Evolutionary conservation across 1,284 basidiomycete genomes (phyloP), one percentile per base, ranked within the genome.

Genomic region (Pseudomicrostroma phylloplanum): DNA sequence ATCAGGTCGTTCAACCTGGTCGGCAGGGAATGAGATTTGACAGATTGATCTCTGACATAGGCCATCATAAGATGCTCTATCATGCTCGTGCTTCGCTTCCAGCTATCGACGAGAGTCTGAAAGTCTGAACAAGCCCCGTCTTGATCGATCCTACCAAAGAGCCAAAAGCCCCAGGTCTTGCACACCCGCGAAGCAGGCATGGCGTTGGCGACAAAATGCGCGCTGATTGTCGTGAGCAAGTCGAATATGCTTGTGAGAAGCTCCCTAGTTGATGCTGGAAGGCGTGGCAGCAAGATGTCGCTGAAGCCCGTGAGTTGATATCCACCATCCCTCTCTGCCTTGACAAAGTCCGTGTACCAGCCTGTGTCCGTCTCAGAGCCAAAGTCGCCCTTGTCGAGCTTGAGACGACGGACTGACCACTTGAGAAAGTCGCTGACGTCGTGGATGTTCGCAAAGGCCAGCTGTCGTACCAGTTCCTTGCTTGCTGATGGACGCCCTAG

Each of bases 11-110:
- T 69, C 6, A 75, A 59, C 6, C 71, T 42, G 3, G 66, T 55
- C 8, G 73, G 73, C 68, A 73, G 70, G 6, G 63, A 56, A 49
- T 70, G 70, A 12, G 69, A 64, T 41, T 64, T 65, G 0, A 67
- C 63, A 1, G 67, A 61, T 56, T 74, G 70, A 12, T 69, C 64
- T 2, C 73, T 39, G 17, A 73, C 67, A 30, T 67, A 68, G 2
- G 70, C 71, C 12, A 75, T 46, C n/a, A 72, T 54, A 6, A 75
- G 62, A 62, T 75, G 73, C 54, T 73, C 70, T 1, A 66, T 67
- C 39, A 70, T 62, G 1, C 19, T 42, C 6, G 60, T 23, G 0
- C 65, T 25, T 40, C 56, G 60, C 1, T 64, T 49, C 21, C 66
- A 63, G 13, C 69, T 69, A 1, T 63, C 62, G 3, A 23, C 1